A percentile compares a stretch with the other conserved stretches of the same genome.
Conservation (phyloP, 2,329 filamentous ascomycete species). For the Nemania sp. region DNA sequence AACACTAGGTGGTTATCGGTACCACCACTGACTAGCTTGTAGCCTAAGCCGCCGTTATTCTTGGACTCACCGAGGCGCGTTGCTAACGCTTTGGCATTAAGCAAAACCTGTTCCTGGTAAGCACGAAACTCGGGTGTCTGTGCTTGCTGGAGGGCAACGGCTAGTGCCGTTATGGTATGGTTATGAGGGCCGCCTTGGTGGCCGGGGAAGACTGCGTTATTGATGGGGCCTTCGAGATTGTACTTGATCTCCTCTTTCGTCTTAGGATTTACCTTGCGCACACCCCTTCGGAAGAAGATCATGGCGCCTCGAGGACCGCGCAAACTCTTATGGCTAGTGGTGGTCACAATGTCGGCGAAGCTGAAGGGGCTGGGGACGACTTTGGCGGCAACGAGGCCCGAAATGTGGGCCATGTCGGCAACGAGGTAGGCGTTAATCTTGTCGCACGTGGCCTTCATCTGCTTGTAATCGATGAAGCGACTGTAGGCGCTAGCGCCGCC, state of each 20-base stretch:
- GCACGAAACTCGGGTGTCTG: constrained; percentile 89
- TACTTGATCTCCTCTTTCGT: constrained; percentile 88
- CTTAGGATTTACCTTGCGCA: constrained; percentile 84
- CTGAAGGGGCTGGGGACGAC: constrained; percentile 91
- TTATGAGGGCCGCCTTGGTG: constrained; percentile 99
- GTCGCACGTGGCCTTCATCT: constrained; percentile 90
- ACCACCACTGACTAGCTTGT: constrained; percentile 91
- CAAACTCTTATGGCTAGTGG: constrained; percentile 97
- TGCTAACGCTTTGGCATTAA: constrained; percentile 91
- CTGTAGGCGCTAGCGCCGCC: constrained; percentile 97
- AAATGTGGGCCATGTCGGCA: constrained; percentile 98
- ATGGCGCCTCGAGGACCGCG: constrained; percentile 94
- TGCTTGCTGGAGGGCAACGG: constrained; percentile 94
- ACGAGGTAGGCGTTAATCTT: constrained; percentile 93
- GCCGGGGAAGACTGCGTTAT: constrained; percentile 95
- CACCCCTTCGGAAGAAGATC: constrained; percentile 98
- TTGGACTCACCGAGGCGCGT: constrained; percentile 73
- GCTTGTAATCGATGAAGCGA: constrained; percentile 92
- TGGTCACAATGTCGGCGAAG: constrained; percentile 94
- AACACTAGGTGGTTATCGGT: constrained; percentile 98
- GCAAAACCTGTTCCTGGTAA: constrained; percentile 90
- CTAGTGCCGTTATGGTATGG: constrained; percentile 96
- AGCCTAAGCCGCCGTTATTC: constrained; percentile 81
- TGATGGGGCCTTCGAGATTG: constrained; percentile 93
- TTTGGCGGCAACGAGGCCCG: constrained; percentile 90